These are phyloP conservation scores for Sugiyamaella qingdaonensis DNA, from an alignment of 805 yeast genomes.

Conservation along the genomic window DNA sequence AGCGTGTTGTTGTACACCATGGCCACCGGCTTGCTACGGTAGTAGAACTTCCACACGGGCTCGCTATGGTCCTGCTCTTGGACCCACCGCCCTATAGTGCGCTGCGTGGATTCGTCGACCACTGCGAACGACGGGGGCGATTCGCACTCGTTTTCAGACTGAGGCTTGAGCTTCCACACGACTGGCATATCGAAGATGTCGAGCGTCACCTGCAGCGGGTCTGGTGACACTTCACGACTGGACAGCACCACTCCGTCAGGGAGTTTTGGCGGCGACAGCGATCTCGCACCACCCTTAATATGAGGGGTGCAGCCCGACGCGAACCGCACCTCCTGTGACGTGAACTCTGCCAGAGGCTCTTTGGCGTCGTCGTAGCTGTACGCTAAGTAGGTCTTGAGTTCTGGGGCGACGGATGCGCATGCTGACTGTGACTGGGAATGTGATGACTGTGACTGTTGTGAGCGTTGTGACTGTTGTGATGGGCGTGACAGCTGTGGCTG, in stretches of 20 bases:
- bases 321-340: constrained; percentile 1
- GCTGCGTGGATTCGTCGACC: constrained; percentile 20
- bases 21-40: constrained; percentile 2
- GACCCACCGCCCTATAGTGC: constrained; percentile 20
- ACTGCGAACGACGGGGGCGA: constrained; percentile 9
- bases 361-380: constrained; percentile 6
- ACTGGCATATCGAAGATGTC: constrained; percentile 19
- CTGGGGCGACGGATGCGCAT: not conserved
- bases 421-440: not conserved
- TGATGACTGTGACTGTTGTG: not conserved
- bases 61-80: constrained; percentile 2
- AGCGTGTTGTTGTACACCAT: not conserved
- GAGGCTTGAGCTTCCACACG: constrained; percentile 19
- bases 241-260: not conserved
- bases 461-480: not conserved
- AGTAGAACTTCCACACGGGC: constrained; percentile 9
- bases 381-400: not conserved
- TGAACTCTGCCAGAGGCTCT: not conserved
- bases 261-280: not conserved
- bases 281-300: not conserved
- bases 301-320: not conserved
- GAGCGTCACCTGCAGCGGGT: not conserved
- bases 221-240: not conserved
- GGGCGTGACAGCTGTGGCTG: not conserved
- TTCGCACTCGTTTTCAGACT: not conserved